Base-by-base conservation (phyloP, 139 green algal species). In the Volvox africanus region DNA sequence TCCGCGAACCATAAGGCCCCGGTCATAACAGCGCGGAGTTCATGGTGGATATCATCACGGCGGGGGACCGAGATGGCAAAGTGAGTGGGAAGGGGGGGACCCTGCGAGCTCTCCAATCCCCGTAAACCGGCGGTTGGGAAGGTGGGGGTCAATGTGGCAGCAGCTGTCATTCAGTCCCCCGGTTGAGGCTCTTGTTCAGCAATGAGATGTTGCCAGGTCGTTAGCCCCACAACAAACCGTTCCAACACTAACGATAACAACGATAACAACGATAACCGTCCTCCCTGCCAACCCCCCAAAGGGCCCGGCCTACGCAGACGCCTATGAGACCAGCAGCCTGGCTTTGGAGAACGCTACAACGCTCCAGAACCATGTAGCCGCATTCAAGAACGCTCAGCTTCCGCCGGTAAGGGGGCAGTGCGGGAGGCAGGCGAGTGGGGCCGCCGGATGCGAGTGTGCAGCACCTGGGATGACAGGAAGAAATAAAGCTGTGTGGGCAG, bases 21-120 rank as follows among this genome's bases (percentile, higher is more conserved):
- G 75, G 61, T 33, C 26, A 35, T 82, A 96, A 95, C 83, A 68
- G 91, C 68, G 90, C 94, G 16, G 95, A 97, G 82, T 96, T 86
- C 89, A 61, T 97, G 44, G 91, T 94, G 32, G 94, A 96, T 73
- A 67, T 96, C 67, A 94, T 95, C 71, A 94, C 91, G 9, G 79
- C 90, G 89, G 95, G 94, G 36, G 95, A 97, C 88, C 84, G 94
- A 22, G 68, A 93, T 44, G 82, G 80, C 33, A 76, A 77, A 68
- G 83, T 88, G 14, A 16, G 82, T 32, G 18, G 78, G 76, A 2
- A 32, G 32, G 76, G 76, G 1, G 11, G 26, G 30, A n/a, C n/a
- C 44, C 44, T 5, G 9, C 44, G 9, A 55, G 44, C 44, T 9
- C 44, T 5, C 5, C 44, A 55, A 5, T 55, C 44, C 44, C 9